Percentiles rank a stretch among this genome's conserved stretches.
Conservation (phyloP, 768 basidiomycete species). For the Lactarius hatsudake region DNA sequence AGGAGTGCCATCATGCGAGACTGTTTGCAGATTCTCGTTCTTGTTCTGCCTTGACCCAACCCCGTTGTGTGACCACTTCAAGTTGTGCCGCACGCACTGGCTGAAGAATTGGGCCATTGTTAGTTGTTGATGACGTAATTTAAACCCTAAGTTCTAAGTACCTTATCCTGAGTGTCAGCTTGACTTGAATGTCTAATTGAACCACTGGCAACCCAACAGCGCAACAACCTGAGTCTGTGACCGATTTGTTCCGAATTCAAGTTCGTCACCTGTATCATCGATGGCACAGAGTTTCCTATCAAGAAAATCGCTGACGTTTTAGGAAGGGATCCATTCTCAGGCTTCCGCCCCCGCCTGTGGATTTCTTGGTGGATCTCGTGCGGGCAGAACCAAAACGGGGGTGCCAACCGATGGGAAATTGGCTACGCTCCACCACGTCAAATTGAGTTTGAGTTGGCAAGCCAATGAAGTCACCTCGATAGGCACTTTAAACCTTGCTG, state of each 20-base stretch:
- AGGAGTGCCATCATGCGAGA: not conserved
- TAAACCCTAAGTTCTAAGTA: not conserved
- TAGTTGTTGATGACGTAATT: not conserved
- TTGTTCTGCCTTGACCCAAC: not conserved
- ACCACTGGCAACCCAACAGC: too few species aligned
- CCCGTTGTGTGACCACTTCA: not conserved
- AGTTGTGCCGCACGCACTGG: too few species aligned
- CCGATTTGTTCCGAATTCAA: not conserved
- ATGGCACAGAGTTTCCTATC: not conserved
- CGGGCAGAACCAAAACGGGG: constrained; percentile 8
- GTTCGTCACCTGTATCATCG: not conserved
- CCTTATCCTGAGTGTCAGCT: not conserved
- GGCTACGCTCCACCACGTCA: not conserved
- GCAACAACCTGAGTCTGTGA: not conserved
- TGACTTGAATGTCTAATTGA: too few species aligned
- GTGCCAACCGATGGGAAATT: not conserved
- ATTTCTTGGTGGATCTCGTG: too few species aligned
- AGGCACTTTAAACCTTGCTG: not conserved
- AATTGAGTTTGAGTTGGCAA: constrained; percentile 7
- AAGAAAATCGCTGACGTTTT: not conserved
- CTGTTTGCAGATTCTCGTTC: not conserved
- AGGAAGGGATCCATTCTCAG: not conserved
- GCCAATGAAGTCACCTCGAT: constrained; percentile 3
- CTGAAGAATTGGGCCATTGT: too few species aligned
- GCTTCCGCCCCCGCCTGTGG: too few species aligned